Conservation (phyloP, 2,329 filamentous ascomycete species). For the Neopestalotiopsis rosae region DNA sequence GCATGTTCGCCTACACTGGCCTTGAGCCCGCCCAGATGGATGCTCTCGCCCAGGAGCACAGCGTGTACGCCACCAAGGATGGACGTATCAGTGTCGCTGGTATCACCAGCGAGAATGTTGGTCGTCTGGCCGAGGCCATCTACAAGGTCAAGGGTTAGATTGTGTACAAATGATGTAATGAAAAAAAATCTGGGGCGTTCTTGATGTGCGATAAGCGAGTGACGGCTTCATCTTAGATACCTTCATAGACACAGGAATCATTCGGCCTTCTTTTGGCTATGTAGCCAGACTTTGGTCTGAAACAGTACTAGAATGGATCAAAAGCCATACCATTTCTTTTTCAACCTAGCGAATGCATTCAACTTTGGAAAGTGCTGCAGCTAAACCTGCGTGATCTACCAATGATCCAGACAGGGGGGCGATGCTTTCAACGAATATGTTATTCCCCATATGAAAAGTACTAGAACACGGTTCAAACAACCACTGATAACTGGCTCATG, state of each 20-base stretch:
- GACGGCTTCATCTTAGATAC: conserved; percentile 15
- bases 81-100: conserved; percentile 86
- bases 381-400: too few species aligned
- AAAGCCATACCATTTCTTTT: not conserved
- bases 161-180: conserved; percentile 10
- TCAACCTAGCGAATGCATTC: not conserved
- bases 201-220: conserved; percentile 15
- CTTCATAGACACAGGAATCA: conserved; percentile 14
- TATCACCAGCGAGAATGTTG: conserved; percentile 81
- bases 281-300: not conserved
- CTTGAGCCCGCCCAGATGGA: conserved; percentile 92
- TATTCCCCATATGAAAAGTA: too few species aligned
- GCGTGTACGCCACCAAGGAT: conserved; percentile 95
- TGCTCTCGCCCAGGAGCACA: conserved; percentile 89
- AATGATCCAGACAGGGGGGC: too few species aligned
- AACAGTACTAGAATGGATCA: not conserved
- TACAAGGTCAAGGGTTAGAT: conserved; percentile 77
- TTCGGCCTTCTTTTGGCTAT: conserved; percentile 2
- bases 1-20: conserved; percentile 99
- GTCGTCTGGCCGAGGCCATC: conserved; percentile 81
- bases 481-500: too few species aligned
- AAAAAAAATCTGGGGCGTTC: conserved; percentile 14
- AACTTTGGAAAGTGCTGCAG: too few species aligned
- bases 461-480: too few species aligned
- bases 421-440: too few species aligned